These are phyloP conservation scores for Pseudevernia furfuracea DNA, from an alignment of 495 filamentous ascomycete genomes.

Conservation along the genomic window DNA sequence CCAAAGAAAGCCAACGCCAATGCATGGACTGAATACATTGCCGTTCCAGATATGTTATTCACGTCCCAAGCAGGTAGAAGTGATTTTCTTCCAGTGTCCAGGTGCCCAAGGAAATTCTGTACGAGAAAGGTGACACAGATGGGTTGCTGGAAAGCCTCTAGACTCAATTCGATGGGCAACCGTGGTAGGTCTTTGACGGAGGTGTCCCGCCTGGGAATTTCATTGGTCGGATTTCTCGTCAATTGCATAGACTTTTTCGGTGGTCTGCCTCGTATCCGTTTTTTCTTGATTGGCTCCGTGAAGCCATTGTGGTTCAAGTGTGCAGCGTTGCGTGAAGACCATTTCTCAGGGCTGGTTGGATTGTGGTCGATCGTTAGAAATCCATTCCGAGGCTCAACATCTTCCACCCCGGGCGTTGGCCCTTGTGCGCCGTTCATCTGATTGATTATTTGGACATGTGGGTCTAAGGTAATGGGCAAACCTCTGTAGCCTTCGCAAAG, in stretches of 20 bases:
- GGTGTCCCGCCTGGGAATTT: background rate
- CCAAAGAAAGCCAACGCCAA: conserved; percentile 18
- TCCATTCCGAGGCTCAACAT: background rate
- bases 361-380: background rate
- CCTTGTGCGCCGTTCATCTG: background rate
- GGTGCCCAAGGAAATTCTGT: conserved; percentile 11
- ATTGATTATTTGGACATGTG: conserved; percentile 1
- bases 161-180: background rate
- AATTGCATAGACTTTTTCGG: background rate
- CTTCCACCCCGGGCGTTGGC: background rate
- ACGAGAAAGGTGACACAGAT: conserved; percentile 12
- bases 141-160: background rate
- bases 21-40: background rate
- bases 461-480: conserved; percentile 9
- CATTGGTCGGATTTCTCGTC: background rate
- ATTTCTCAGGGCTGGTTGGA: no score
- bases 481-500: conserved; percentile 26
- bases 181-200: background rate
- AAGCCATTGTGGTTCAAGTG: background rate
- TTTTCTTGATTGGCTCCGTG: background rate
- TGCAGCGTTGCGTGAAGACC: background rate
- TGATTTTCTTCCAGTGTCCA: conserved; percentile 11
- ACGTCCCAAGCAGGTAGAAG: conserved; percentile 8
- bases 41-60: background rate
- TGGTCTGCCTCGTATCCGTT: background rate